phyloP scores from a whole-genome alignment of 768 basidiomycete species.

The Glaciozyma martinii region DNA sequence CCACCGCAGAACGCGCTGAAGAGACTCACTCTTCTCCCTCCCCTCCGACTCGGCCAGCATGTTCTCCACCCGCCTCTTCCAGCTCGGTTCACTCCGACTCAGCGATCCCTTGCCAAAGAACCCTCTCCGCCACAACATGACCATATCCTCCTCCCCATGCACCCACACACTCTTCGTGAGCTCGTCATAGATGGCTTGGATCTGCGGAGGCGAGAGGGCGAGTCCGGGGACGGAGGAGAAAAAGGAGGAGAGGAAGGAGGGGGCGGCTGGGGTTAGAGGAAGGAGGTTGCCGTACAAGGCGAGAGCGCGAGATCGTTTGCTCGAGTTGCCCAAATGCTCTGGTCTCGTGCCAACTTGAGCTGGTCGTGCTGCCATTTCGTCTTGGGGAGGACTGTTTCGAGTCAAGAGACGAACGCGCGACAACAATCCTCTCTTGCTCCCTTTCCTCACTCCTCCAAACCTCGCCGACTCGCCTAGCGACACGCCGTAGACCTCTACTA shows the following conservation, averaged over 20 bases:
- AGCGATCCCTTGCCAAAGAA: conserved; percentile 97
- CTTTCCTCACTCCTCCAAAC: no score
- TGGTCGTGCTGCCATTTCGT: no score
- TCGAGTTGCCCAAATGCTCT: not conserved
- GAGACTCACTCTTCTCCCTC: conserved; percentile 50
- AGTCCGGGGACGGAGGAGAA: not conserved
- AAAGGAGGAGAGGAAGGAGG: not conserved
- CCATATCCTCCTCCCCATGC: conserved; percentile 52
- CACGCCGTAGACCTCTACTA: no score
- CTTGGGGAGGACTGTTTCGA: no score
- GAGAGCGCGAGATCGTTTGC: not conserved
- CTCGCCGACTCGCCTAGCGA: no score
- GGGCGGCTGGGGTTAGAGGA: conserved; percentile 8
- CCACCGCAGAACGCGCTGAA: no score
- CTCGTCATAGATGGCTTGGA: conserved; percentile 50
- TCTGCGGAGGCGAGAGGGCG: conserved; percentile 1
- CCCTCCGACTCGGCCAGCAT: conserved; percentile 46
- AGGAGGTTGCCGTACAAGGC: conserved; percentile 22
- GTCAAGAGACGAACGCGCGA: no score
- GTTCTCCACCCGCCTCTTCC: conserved; percentile 73
- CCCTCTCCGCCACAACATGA: conserved; percentile 72
- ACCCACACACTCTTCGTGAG: conserved; percentile 85
- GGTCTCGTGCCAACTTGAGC: not conserved
- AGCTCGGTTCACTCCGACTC: conserved; percentile 88
- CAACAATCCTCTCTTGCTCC: no score